Conservation (phyloP, 192 early-diverging fungal species). For the Linnemannia exigua region DNA sequence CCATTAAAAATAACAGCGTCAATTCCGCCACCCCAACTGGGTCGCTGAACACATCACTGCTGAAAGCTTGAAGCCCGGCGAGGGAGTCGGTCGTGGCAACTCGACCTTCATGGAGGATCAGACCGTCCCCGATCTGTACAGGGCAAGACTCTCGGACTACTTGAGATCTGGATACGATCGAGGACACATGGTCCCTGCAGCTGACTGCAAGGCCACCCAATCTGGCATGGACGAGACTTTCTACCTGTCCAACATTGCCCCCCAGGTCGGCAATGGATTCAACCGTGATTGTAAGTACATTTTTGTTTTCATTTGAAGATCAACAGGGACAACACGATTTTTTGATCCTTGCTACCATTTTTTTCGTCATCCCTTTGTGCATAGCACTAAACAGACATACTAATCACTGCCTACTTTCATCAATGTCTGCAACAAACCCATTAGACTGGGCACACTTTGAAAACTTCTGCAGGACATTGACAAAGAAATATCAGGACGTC, state of each 20-base stretch:
- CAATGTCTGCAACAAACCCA: background rate
- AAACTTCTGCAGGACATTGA: constrained; percentile 80
- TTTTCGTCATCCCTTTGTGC: background rate
- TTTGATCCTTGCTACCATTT: background rate
- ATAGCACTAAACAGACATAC: background rate
- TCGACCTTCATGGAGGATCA: constrained; percentile 88
- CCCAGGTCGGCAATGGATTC: constrained; percentile 88
- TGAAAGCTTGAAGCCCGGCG: constrained; percentile 67
- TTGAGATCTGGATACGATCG: constrained; percentile 87
- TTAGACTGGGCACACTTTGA: constrained; percentile 92
- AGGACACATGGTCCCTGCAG: constrained; percentile 94
- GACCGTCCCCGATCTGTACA: constrained; percentile 78
- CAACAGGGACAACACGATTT: background rate
- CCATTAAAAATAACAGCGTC: constrained; percentile 25
- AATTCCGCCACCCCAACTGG: constrained; percentile 61
- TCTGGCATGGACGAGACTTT: constrained; percentile 91
- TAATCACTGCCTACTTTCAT: background rate
- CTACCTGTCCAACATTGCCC: constrained; percentile 82
- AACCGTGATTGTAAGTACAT: constrained; percentile 83
- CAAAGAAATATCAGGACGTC: constrained; percentile 83
- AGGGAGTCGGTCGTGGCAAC: constrained; percentile 73
- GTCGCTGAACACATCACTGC: constrained; percentile 78
- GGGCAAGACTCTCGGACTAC: constrained; percentile 86
- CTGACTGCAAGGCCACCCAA: constrained; percentile 82
- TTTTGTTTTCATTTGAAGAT: background rate